Percentiles rank a stretch among this genome's conserved stretches.
Evolutionary conservation across 2,329 filamentous ascomycete species (phyloP).

Genomic region (Venturiaceae sp.): DNA sequence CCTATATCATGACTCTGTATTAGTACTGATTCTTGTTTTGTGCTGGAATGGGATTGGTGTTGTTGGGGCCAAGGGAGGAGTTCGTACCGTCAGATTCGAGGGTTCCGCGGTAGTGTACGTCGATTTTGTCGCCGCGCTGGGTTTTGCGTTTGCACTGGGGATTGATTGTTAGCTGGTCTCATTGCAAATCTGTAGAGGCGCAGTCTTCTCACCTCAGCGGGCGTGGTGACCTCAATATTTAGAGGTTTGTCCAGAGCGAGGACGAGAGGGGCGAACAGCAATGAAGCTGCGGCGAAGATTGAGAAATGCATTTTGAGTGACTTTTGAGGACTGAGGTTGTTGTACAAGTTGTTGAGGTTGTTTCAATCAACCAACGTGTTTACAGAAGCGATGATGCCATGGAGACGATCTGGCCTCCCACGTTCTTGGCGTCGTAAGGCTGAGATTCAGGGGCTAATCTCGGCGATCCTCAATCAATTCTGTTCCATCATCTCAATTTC

Average conservation of each 20-base stretch:
- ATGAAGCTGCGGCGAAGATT: slow-evolving; percentile 10
- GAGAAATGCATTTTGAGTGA: slow-evolving; percentile 5
- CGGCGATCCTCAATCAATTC: no score
- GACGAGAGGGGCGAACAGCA: slow-evolving; percentile 29
- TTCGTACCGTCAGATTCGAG: slow-evolving; percentile 54
- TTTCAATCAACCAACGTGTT: neutral
- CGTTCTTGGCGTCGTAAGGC: neutral
- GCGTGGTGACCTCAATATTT: slow-evolving; percentile 65
- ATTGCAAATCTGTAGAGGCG: neutral
- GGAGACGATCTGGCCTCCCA: neutral
- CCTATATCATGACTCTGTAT: slow-evolving; percentile 27
- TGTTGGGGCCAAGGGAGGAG: slow-evolving; percentile 37
- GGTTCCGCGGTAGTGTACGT: slow-evolving; percentile 83
- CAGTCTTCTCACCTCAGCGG: slow-evolving; percentile 43
- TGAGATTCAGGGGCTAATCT: neutral
- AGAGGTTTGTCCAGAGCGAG: slow-evolving; percentile 48
- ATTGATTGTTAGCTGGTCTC: neutral
- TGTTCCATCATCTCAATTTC: no score
- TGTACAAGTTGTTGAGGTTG: neutral
- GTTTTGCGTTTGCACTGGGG: slow-evolving; percentile 62
- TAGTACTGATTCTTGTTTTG: no score
- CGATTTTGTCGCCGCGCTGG: slow-evolving; percentile 59
- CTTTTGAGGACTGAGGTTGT: neutral
- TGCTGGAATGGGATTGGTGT: slow-evolving; percentile 21
- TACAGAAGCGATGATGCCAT: neutral